Conservation (phyloP, 2,329 filamentous ascomycete species). For the Gnomoniopsis smithogilvyi region DNA sequence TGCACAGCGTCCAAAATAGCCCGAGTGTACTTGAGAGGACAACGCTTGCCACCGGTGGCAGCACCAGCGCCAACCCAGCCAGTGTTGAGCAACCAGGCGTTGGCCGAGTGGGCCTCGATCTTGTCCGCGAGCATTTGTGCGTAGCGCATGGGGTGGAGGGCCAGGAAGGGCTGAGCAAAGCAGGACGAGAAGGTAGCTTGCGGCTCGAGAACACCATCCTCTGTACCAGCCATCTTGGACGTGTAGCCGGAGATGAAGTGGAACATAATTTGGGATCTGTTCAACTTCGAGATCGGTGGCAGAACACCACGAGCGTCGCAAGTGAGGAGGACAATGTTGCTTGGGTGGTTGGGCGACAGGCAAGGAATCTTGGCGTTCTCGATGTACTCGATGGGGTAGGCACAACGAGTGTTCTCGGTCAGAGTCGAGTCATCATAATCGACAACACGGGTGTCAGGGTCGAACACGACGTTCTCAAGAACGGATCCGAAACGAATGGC, state of each 20-base stretch:
- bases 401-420: conserved; percentile 97
- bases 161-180: conserved; percentile 98
- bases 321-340: conserved; percentile 96
- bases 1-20: conserved; percentile 98
- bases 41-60: conserved; percentile 90
- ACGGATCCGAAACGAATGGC: conserved; percentile 97
- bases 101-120: conserved; percentile 91
- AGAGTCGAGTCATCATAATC: conserved; percentile 95
- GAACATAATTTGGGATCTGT: conserved; percentile 97
- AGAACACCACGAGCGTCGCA: conserved; percentile 97
- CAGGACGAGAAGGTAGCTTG: conserved; percentile 99
- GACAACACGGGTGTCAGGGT: conserved; percentile 81
- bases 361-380: conserved; percentile 98
- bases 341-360: conserved; percentile 80
- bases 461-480: conserved; percentile 97
- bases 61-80: conserved; percentile 94
- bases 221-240: conserved; percentile 99
- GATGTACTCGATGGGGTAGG: conserved; percentile 99
- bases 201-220: conserved; percentile 94
- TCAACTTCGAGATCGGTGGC: conserved; percentile 95
- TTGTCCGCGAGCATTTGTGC: conserved; percentile 98
- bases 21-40: conserved; percentile 97
- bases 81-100: conserved; percentile 98
- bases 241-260: conserved; percentile 99
- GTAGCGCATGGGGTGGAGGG: conserved; percentile 98